A percentile compares a stretch with the other conserved stretches of the same genome.
These are phyloP conservation scores for Ulmus americana DNA, from an alignment of 331 rosid species.

Conservation along the genomic window DNA sequence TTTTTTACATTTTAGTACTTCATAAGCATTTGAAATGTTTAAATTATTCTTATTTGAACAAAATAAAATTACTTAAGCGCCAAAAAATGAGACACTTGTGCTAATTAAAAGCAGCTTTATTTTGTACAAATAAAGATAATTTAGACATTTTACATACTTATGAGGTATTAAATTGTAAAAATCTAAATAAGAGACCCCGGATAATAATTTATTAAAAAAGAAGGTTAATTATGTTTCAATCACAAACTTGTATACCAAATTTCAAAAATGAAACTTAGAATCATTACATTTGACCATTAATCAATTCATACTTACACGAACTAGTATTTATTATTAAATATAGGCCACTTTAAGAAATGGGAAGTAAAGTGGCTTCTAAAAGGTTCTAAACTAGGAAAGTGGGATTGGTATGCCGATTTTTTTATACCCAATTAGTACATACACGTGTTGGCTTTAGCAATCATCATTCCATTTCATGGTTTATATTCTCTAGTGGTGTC, in stretches of 20 bases:
- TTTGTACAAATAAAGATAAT: no score
- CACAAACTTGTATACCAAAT: constrained; percentile 1
- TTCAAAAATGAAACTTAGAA: not conserved
- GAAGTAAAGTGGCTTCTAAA: constrained; percentile 27
- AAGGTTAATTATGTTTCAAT: no score
- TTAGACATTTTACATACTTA: no score
- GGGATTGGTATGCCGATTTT: constrained; percentile 20
- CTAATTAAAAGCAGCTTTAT: no score
- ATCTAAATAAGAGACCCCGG: no score
- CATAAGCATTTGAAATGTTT: no score
- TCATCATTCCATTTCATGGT: not conserved
- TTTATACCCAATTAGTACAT: constrained; percentile 7
- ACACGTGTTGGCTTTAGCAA: constrained; percentile 1
- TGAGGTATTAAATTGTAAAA: no score
- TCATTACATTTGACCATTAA: not conserved
- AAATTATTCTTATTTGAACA: no score
- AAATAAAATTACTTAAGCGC: no score
- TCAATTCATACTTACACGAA: not conserved
- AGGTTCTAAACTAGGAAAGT: constrained; percentile 28
- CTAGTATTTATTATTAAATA: constrained; percentile 17
- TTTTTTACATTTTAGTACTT: no score
- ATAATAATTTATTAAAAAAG: no score
- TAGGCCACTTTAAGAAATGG: constrained; percentile 40
- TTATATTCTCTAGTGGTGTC: not conserved
- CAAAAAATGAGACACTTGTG: no score